Evolutionary conservation across 2,329 filamentous ascomycete genomes (phyloP).

Genomic region (Sporothrix luriei): DNA sequence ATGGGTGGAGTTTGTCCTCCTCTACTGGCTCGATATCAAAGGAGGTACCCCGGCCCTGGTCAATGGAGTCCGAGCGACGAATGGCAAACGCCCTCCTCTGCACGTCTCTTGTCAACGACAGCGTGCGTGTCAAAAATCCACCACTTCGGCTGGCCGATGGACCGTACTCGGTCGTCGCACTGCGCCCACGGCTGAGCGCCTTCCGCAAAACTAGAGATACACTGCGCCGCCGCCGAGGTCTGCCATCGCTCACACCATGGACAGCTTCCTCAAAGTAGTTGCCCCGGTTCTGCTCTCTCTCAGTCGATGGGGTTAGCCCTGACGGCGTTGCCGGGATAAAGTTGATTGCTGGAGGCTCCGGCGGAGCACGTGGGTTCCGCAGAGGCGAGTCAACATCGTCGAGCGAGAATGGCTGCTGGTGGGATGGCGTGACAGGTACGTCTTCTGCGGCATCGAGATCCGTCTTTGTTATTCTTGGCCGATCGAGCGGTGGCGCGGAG

Average conservation of each 20-base stretch:
- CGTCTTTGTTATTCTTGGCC: conserved; percentile 26
- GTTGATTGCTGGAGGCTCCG: conserved; percentile 56
- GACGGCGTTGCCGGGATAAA: conserved; percentile 67
- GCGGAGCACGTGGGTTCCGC: conserved; percentile 63
- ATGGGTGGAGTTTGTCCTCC: conserved; percentile 60
- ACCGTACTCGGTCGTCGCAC: conserved; percentile 46
- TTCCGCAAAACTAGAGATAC: conserved; percentile 56
- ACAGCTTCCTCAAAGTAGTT: conserved; percentile 54
- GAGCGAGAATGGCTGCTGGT: conserved; percentile 53
- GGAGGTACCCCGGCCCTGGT: conserved; percentile 39
- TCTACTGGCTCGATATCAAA: conserved; percentile 54
- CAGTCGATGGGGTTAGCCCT: conserved; percentile 57
- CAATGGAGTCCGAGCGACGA: conserved; percentile 29
- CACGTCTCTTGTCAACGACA: conserved; percentile 53
- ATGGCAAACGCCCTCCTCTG: conserved; percentile 5
- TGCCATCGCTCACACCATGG: conserved; percentile 36
- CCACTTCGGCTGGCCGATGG: conserved; percentile 47
- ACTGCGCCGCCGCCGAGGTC: conserved; percentile 45
- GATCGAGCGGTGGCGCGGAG: not conserved
- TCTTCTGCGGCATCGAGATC: conserved; percentile 44
- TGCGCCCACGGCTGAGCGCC: conserved; percentile 48
- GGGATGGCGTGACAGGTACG: conserved; percentile 55
- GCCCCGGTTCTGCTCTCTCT: conserved; percentile 56
- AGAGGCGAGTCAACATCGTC: conserved; percentile 64
- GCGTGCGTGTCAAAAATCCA: conserved; percentile 53